phyloP scores from a whole-genome alignment of 2,329 filamentous ascomycete genomes.

The Plectosphaerella sp. region DNA sequence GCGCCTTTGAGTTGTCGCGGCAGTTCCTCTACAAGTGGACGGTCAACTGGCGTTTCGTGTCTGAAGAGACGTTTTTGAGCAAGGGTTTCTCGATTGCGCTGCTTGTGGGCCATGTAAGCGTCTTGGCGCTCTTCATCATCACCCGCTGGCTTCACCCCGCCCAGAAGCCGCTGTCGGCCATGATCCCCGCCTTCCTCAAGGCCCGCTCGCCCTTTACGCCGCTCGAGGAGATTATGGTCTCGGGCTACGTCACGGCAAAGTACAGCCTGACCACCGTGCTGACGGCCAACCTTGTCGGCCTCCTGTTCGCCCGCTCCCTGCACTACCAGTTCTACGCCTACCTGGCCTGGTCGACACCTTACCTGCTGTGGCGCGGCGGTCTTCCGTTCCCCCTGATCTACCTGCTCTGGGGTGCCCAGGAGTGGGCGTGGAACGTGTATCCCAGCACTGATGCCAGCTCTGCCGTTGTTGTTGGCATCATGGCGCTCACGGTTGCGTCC shows the following conservation, averaged over 20 bases:
- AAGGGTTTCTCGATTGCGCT: slow-evolving; percentile 63
- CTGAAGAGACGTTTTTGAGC: slow-evolving; percentile 72
- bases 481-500: slow-evolving; percentile 62
- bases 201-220: slow-evolving; percentile 39
- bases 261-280: slow-evolving; percentile 77
- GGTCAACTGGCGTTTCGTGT: slow-evolving; percentile 97
- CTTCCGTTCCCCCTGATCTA: slow-evolving; percentile 64
- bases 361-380: slow-evolving; percentile 76
- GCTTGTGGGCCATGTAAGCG: slow-evolving; percentile 57
- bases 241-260: slow-evolving; percentile 57
- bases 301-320: slow-evolving; percentile 81
- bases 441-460: slow-evolving; percentile 65
- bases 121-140: slow-evolving; percentile 63
- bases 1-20: slow-evolving; percentile 86
- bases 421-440: slow-evolving; percentile 92
- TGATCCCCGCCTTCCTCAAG: slow-evolving; percentile 41
- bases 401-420: slow-evolving; percentile 70
- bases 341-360: slow-evolving; percentile 84
- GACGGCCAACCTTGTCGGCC: slow-evolving; percentile 70
- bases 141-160: slow-evolving; percentile 71
- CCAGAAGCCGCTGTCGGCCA: slow-evolving; percentile 48
- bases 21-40: slow-evolving; percentile 98
- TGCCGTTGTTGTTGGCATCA: slow-evolving; percentile 60
- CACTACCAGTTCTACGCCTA: slow-evolving; percentile 97
- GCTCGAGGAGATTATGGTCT: slow-evolving; percentile 52